Conservation (phyloP, 805 yeast species). For the Metschnikowia dekortorum region DNA sequence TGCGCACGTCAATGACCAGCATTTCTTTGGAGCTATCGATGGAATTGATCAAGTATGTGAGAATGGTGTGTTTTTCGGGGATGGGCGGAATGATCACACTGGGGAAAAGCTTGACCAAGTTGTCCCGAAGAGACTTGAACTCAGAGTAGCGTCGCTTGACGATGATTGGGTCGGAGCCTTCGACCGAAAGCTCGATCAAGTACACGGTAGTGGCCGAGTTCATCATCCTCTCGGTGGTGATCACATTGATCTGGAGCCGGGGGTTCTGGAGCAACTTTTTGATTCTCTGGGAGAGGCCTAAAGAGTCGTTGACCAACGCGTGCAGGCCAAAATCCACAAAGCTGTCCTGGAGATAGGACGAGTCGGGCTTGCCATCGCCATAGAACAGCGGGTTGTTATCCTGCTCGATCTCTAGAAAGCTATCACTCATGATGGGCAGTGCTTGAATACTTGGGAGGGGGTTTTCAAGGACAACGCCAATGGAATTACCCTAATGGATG, state of each 20-base stretch:
- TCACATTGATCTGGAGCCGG: slow-evolving; percentile 26
- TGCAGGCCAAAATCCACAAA: slow-evolving; percentile 14
- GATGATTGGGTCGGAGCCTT: slow-evolving; percentile 20
- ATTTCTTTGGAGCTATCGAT: slow-evolving; percentile 34
- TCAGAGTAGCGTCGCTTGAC: slow-evolving; percentile 42
- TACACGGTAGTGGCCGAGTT: slow-evolving; percentile 38
- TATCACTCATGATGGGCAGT: slow-evolving; percentile 12
- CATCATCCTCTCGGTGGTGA: slow-evolving; percentile 32
- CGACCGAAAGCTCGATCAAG: slow-evolving; percentile 25
- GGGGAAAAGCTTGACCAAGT: slow-evolving; percentile 35
- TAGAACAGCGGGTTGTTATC: slow-evolving; percentile 44
- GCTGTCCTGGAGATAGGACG: slow-evolving; percentile 12
- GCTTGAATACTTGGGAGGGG: no score
- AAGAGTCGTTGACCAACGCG: slow-evolving; percentile 15
- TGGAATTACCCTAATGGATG: neutral
- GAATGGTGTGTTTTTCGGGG: slow-evolving; percentile 45
- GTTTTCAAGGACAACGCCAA: no score
- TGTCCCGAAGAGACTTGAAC: slow-evolving; percentile 40
- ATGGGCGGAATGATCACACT: slow-evolving; percentile 40
- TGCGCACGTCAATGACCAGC: slow-evolving; percentile 44
- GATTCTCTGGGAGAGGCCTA: slow-evolving; percentile 21
- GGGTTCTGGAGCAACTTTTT: slow-evolving; percentile 26
- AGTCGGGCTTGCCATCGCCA: slow-evolving; percentile 10
- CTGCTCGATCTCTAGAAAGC: slow-evolving; percentile 40
- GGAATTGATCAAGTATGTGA: slow-evolving; percentile 39